These are phyloP conservation scores for Talaromyces wortmannii DNA, from an alignment of 495 filamentous ascomycete genomes.

Conservation along the genomic window DNA sequence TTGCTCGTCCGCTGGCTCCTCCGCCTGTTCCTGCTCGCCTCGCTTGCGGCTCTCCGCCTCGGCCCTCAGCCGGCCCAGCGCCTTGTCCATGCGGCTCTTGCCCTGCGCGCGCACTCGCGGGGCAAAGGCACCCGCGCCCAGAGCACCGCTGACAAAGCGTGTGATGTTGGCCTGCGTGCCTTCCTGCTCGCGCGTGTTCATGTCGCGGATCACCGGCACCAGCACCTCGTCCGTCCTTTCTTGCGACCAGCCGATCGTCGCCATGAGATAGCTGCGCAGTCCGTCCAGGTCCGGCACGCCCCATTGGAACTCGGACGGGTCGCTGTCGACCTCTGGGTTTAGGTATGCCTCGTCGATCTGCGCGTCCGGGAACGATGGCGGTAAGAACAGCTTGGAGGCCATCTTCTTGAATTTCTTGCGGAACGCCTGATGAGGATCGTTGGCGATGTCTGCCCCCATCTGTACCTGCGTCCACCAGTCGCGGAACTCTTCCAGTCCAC, in stretches of 20 bases:
- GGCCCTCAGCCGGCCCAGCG: conserved; percentile 60
- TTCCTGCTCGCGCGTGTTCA: conserved; percentile 79
- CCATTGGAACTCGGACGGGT: conserved; percentile 81
- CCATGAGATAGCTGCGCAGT: conserved; percentile 78
- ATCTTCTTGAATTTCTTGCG: conserved; percentile 79
- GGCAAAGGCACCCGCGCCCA: conserved; percentile 69
- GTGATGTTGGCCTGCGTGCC: conserved; percentile 96
- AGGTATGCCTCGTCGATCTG: conserved; percentile 78
- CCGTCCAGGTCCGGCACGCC: conserved; percentile 89
- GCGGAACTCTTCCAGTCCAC: conserved; percentile 57
- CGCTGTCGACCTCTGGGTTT: conserved; percentile 73
- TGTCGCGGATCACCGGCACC: conserved; percentile 87
- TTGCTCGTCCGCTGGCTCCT: not conserved
- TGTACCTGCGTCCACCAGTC: conserved; percentile 87
- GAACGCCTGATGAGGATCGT: conserved; percentile 49
- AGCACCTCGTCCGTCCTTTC: conserved; percentile 92
- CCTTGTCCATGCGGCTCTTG: conserved; percentile 77
- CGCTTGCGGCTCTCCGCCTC: conserved; percentile 33
- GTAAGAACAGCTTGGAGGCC: conserved; percentile 76
- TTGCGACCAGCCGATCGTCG: conserved; percentile 86
- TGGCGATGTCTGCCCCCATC: conserved; percentile 30
- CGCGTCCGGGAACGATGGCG: conserved; percentile 65
- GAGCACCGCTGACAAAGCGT: conserved; percentile 65
- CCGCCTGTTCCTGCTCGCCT: not conserved
- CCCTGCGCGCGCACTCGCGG: conserved; percentile 55